Evolutionary conservation across 176 grass and related monocot genomes (phyloP).

Genomic region (Oryza longistaminata): DNA sequence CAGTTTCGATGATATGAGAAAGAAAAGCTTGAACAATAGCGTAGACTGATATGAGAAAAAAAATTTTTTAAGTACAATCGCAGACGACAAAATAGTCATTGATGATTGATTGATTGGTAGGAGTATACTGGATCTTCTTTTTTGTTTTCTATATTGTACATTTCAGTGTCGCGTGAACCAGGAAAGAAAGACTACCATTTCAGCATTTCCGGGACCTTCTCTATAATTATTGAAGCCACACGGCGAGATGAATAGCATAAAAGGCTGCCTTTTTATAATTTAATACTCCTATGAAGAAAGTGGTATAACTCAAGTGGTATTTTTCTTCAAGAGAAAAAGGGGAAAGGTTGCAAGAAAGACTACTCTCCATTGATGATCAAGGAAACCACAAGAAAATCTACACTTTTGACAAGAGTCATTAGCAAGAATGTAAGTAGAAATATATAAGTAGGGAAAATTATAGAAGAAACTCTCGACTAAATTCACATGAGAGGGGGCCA

Average conservation of each 20-base stretch:
- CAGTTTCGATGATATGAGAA: neutral
- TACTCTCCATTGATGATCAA: neutral
- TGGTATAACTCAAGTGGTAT: neutral
- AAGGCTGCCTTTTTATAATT: neutral
- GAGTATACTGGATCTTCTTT: neutral
- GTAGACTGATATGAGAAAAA: neutral
- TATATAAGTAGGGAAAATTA: neutral
- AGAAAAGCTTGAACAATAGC: neutral
- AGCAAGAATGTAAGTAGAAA: conserved; percentile 1
- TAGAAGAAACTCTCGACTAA: neutral
- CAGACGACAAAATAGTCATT: neutral
- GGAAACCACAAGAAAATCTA: neutral
- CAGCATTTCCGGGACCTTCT: neutral
- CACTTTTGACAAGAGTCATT: neutral
- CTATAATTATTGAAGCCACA: conserved; percentile 5
- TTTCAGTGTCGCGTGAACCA: neutral
- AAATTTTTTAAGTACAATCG: neutral
- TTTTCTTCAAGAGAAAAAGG: neutral
- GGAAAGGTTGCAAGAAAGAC: neutral
- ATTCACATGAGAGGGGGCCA: neutral
- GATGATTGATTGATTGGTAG: neutral
- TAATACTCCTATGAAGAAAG: neutral
- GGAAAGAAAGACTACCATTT: conserved; percentile 2
- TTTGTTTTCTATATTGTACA: neutral
- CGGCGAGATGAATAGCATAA: neutral